A percentile compares a stretch with the other conserved stretches of the same genome.
These are phyloP conservation scores for Solanum phureja DNA, from an alignment of 257 asterid genomes.

Conservation along the genomic window DNA sequence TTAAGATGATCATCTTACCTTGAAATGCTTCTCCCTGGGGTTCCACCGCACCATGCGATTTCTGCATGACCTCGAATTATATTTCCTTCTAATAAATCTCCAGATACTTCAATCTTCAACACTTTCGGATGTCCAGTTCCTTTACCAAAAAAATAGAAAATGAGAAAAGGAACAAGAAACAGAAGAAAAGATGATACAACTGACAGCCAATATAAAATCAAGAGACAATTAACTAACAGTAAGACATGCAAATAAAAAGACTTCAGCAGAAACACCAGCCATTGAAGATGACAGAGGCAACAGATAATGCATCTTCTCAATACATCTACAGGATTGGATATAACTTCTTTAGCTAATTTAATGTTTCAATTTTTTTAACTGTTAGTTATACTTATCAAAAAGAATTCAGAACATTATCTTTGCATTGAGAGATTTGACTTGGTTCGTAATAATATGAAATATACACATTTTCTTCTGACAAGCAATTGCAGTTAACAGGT, in stretches of 20 bases:
- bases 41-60: slow-evolving; percentile 98
- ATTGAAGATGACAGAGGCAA: not conserved
- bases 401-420: not conserved
- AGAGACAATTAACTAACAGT: not conserved
- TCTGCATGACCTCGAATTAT: slow-evolving; percentile 59
- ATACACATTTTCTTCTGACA: not conserved
- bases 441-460: not conserved
- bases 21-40: slow-evolving; percentile 91
- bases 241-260: not conserved
- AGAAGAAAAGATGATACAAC: not conserved
- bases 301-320: not conserved
- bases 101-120: slow-evolving; percentile 66
- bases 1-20: slow-evolving; percentile 41
- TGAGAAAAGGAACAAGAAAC: not conserved
- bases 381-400: not conserved
- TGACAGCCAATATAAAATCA: not conserved
- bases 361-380: not conserved
- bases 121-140: slow-evolving; percentile 94
- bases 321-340: not conserved
- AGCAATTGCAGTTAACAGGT: not conserved
- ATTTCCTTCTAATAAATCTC: slow-evolving; percentile 88
- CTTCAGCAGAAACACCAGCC: not conserved
- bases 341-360: not conserved
- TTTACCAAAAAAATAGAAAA: slow-evolving; percentile 18
- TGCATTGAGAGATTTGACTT: not conserved